A percentile compares a stretch with the other conserved stretches of the same genome.
These are phyloP conservation scores for Lentinus tigrinus DNA, from an alignment of 768 basidiomycete species.

Conservation along the genomic window DNA sequence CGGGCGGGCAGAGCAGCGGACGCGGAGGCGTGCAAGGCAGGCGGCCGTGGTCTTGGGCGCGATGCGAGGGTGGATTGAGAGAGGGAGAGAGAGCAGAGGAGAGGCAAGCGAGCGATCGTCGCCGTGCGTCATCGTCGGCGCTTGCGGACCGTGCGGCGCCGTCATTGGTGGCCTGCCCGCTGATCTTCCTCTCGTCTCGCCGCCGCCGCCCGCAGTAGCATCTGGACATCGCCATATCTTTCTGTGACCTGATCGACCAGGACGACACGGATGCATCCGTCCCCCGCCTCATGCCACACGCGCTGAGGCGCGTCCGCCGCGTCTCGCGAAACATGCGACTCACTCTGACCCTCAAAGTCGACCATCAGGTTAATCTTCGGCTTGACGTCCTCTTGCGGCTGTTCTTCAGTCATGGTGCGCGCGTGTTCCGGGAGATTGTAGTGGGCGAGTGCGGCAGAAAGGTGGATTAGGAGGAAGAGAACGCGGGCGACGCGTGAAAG, in stretches of 20 bases:
- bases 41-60: too few species aligned
- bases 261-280: neutral
- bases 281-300: neutral
- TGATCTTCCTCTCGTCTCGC: too few species aligned
- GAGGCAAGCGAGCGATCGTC: too few species aligned
- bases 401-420: conserved; percentile 5
- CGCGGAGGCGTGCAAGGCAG: too few species aligned
- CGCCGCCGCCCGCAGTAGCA: too few species aligned
- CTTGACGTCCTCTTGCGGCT: conserved; percentile 56
- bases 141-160: too few species aligned
- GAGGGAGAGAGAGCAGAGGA: too few species aligned
- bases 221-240: neutral
- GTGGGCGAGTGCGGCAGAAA: neutral
- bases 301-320: neutral
- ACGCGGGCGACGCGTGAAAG: conserved; percentile 6
- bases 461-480: neutral
- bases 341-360: conserved; percentile 54
- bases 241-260: neutral
- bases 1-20: too few species aligned
- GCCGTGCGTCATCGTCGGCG: too few species aligned
- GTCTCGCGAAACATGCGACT: conserved; percentile 17
- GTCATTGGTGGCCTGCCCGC: too few species aligned
- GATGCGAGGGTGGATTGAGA: too few species aligned
- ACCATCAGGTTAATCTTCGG: conserved; percentile 69
- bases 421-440: neutral